Percentiles rank a stretch among this genome's conserved stretches.
Conservation (phyloP, 371 early-diverging fungal species). For the Quaeritorhiza haematococci region DNA sequence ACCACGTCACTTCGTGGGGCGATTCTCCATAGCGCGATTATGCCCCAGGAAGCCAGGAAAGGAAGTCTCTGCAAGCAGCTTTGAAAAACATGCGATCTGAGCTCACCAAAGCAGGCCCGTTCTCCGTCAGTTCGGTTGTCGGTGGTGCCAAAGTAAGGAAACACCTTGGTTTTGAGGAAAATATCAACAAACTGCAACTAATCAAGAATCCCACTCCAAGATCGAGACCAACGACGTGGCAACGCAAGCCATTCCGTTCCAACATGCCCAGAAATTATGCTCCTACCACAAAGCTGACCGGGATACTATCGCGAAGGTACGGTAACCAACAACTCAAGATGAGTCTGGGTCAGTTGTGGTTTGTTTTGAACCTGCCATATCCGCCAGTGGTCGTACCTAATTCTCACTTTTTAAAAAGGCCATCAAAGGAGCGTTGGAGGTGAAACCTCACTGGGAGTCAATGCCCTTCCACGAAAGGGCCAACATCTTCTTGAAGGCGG, state of each 20-base stretch:
- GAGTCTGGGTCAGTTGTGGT: too few species aligned
- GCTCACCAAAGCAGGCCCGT: slow-evolving; percentile 45
- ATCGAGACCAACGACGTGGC: slow-evolving; percentile 49
- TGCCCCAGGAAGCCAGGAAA: slow-evolving; percentile 75
- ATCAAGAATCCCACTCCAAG: slow-evolving; percentile 49
- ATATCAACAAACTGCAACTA: not conserved
- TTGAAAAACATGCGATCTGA: slow-evolving; percentile 67
- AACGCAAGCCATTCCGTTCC: slow-evolving; percentile 74
- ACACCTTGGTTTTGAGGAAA: not conserved
- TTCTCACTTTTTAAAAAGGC: slow-evolving; percentile 47
- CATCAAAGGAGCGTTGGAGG: slow-evolving; percentile 84
- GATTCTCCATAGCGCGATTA: slow-evolving; percentile 60
- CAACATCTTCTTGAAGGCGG: slow-evolving; percentile 96
- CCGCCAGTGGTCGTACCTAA: not conserved
- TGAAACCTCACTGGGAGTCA: slow-evolving; percentile 84
- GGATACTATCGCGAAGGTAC: slow-evolving; percentile 55
- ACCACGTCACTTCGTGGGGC: too few species aligned
- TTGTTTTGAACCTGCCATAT: not conserved
- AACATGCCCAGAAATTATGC: slow-evolving; percentile 76
- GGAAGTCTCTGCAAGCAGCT: slow-evolving; percentile 68
- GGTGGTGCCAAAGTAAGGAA: slow-evolving; percentile 71
- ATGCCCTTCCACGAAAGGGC: slow-evolving; percentile 92
- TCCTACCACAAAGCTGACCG: slow-evolving; percentile 80
- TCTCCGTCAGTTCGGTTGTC: slow-evolving; percentile 78
- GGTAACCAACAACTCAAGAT: slow-evolving; percentile 1